Base-by-base conservation (phyloP, 345 rosid species). In the Sisymbrium irio region DNA sequence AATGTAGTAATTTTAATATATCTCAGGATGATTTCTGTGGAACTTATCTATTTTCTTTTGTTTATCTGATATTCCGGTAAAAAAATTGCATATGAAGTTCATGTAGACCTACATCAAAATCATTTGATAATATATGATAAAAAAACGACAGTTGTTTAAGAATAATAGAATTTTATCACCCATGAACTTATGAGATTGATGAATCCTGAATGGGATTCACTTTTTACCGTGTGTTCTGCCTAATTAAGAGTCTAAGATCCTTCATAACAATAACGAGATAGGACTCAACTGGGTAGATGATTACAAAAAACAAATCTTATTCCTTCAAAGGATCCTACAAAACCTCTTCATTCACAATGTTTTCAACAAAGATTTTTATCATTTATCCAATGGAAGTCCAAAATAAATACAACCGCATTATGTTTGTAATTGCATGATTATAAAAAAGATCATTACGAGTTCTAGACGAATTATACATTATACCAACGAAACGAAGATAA, bases 391-490 rank as follows among this genome's bases (percentile, higher is more conserved):
- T 55, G 49, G 47, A 73, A 65, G 65, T 56, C 66, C 66, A 65
- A 74, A 65, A 74, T 57, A 74, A 46, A 47, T 58, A 65, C 72
- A 74, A 65, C 60, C 65, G 33, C 51, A 65, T 46, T 65, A 65
- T 74, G 59, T 65, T 65, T 64, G 39, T 74, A 65, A 46, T 65
- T 65, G 65, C 66, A 65, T 57, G 55, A 63, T 73, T 36, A 65
- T 55, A 28, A 59, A 47, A 47, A 20, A 4, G 51, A 15, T 68
- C 20, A 12, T 35, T 35, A 55, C 2, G 37, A 55, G 71, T 65
- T 73, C 76, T 71, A 71, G 68, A 62, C 35, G 39, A 12, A 74
- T 17, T 57, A 47, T 67, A 60, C 39, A 75, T 75, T 67, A 67
- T 60, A 75, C 56, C 27, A 59, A 51, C 62, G 68, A 60, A 53